Evolutionary conservation across 31 red algal genomes (phyloP), one percentile per base, ranked within the genome.

Genomic region (Odonthalia washingtoniensis): DNA sequence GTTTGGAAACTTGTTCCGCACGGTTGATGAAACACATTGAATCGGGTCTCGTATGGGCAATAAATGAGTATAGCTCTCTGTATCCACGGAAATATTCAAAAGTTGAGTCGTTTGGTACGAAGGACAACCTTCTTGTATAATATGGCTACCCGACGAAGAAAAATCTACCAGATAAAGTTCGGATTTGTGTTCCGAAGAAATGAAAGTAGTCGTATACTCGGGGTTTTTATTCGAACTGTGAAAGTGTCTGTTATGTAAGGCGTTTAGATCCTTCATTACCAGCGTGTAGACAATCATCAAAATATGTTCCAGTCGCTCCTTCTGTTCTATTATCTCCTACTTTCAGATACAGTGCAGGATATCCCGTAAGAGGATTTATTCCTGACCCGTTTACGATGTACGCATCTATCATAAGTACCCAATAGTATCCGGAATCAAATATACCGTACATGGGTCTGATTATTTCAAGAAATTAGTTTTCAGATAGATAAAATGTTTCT

Each of bases 231-330:
- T 85, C 81, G 36, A 85, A 85, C 24, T 45, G 5, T 2, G 17
- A 4, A 31, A 72, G 63, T 4, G 43, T 85, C 14, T 36, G 0
- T 35, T 74, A 27, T 1, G 64, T 61, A 1, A 33, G 1, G 1
- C 1, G 1, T 2, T 60, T 2, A 70, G 69, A 60, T 0, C 0
- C 4, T 21, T 32, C 3, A 1, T 79, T 2, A 0, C 75, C 45
- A 41, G 68, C 17, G 34, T 3, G n/a, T 49, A 78, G 37, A 4
- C 49, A 60, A 28, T 78, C 85, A 80, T 88, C 85, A 30, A 88
- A 24, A 28, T 88, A 44, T 9, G 49, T 57, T 57, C 49, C 49
- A 14, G 49, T 57, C 5, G 46, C 39, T 2, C 85, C 85, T 3
- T 12, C 46, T n/a, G 70, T 42, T 1, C 74, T 73, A 5, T 24